These are phyloP conservation scores for Euphorbia pulcherrima DNA, from an alignment of 345 rosid genomes.

Conservation along the genomic window DNA sequence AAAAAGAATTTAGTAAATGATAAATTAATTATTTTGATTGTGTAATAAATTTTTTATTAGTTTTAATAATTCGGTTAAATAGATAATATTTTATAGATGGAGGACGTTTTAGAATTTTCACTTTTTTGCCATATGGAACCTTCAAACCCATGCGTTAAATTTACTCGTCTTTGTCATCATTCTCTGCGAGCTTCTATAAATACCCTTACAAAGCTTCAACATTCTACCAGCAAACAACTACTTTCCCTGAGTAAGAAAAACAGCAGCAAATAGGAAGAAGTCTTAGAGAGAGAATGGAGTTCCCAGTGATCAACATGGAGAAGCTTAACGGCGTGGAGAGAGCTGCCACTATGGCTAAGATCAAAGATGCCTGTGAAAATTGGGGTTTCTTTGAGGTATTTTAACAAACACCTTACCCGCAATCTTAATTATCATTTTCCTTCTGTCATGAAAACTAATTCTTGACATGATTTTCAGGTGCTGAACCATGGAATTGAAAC, in stretches of 20 bases:
- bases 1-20: no score
- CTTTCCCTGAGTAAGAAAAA: no score
- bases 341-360: conserved; percentile 51
- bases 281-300: conserved; percentile 39
- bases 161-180: not conserved
- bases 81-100: no score
- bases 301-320: conserved; percentile 67
- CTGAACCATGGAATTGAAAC: conserved; percentile 72
- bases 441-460: no score
- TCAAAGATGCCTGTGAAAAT: conserved; percentile 92
- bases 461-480: conserved; percentile 29
- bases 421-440: not conserved
- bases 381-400: conserved; percentile 98
- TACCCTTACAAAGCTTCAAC: not conserved
- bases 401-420: not conserved
- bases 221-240: not conserved
- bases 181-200: conserved; percentile 26
- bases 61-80: no score
- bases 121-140: conserved; percentile 4
- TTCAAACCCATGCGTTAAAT: not conserved
- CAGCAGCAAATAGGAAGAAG: no score
- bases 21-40: no score
- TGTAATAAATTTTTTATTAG: no score
- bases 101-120: no score
- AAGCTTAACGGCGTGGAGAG: conserved; percentile 67